Evolutionary conservation across 2,329 filamentous ascomycete species (phyloP), one percentile per base, ranked within the genome.

Genomic region (Fonsecaea pugnacius): DNA sequence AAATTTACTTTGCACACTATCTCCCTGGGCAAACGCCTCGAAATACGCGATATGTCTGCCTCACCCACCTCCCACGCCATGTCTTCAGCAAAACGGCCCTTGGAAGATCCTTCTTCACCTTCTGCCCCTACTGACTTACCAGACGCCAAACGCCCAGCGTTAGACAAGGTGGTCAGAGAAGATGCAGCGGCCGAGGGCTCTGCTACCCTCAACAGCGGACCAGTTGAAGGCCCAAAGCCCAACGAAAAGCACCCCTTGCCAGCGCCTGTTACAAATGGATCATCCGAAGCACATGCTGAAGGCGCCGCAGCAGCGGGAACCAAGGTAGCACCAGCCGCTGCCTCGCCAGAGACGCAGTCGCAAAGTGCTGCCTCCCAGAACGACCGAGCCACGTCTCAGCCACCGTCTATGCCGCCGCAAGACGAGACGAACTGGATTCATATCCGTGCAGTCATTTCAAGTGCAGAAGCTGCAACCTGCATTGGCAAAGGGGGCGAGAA

Each of bases 401-500:
- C 75, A 38, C 75, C 78, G 4, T 72, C 75, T 32, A 71, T 72
- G 50, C 72, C 84, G 81, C 70, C 84, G 82, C 89, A 95, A 72
- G 95, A 99, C 75, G 95, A 99, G 82, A 92, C 91, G 54, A 89
- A 89, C 53, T 99, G 95, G 94, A 93, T 99, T 71, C 95, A 99
- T 77, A 91, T 99, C 72, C 91, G 95, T 71, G 92, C 95, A 62
- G 93, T 97, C 73, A 99, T 99, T 73, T 96, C 94, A 58, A 99
- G 94, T 78, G 92, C 92, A 52, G 95, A 99, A 79, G 95, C 95
- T 71, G 95, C 95, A 43, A 99, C 95, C 55, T 92, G 97, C 70
- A 99, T 99, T 78, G 95, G 95, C 75, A 99, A 99, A 81, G 94
- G 93, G 69, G 95, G 95, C 76, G 95, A 99, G 83, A 99, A 99